phyloP scores from a whole-genome alignment of 768 basidiomycete species.

The Boletus speciosus region DNA sequence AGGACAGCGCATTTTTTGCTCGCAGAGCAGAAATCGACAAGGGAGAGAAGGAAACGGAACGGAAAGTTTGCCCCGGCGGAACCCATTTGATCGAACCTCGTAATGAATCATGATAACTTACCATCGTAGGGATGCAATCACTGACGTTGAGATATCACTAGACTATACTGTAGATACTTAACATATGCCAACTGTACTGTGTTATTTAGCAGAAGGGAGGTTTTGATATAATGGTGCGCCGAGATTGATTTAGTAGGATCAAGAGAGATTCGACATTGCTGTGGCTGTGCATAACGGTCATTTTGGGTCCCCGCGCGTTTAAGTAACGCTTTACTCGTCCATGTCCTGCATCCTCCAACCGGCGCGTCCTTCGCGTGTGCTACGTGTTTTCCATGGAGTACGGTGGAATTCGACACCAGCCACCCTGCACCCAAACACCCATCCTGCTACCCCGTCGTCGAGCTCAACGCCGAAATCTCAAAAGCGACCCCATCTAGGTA shows the following conservation, averaged over 20 bases:
- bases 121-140: neutral
- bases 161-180: neutral
- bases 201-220: no score
- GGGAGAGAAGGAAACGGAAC: no score
- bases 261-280: no score
- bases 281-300: constrained; percentile 18
- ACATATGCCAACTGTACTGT: no score
- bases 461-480: constrained; percentile 23
- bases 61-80: neutral
- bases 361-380: constrained; percentile 16
- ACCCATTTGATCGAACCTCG: neutral
- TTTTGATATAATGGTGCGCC: no score
- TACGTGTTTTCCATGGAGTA: constrained; percentile 8
- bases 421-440: neutral
- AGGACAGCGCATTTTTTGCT: constrained; percentile 1
- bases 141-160: neutral
- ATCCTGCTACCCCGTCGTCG: neutral
- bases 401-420: constrained; percentile 26
- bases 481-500: constrained; percentile 41
- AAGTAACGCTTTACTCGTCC: neutral
- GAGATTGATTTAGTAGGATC: no score
- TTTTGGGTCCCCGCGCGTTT: neutral
- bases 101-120: no score
- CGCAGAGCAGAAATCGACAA: neutral
- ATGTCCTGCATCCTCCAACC: constrained; percentile 25